Conservation (phyloP, 805 yeast species). For the Metschnikowia sp. region DNA sequence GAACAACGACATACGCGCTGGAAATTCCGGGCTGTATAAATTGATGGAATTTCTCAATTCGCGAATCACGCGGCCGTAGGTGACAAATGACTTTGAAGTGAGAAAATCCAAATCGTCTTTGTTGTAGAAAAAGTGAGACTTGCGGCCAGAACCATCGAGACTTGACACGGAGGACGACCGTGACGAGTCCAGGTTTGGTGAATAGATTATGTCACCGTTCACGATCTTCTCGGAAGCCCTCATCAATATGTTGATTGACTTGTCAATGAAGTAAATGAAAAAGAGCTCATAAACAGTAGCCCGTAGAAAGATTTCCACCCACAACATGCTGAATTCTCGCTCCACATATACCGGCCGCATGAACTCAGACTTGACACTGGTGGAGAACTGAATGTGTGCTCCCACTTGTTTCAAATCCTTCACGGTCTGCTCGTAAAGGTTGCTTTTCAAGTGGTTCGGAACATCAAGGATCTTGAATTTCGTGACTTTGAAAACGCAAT, state of each 20-base stretch:
- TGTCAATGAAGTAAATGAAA: conserved; percentile 36
- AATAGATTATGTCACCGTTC: conserved; percentile 13
- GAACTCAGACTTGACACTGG: not conserved
- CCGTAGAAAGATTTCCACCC: conserved; percentile 31
- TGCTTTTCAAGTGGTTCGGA: not conserved
- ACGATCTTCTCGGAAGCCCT: conserved; percentile 18
- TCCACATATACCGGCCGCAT: conserved; percentile 27
- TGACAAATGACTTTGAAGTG: conserved; percentile 29
- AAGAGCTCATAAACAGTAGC: conserved; percentile 28
- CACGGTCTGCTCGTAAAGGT: conserved; percentile 1
- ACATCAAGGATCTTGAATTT: conserved; percentile 2
- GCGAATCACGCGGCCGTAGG: conserved; percentile 35
- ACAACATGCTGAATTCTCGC: conserved; percentile 21
- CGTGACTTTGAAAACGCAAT: not conserved
- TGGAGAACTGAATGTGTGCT: not conserved
- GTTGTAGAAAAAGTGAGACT: conserved; percentile 23
- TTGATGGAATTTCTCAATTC: conserved; percentile 32
- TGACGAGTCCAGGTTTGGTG: conserved; percentile 6
- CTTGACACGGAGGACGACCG: not conserved
- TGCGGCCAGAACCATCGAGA: not conserved
- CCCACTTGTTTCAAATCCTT: conserved; percentile 4
- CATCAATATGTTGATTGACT: conserved; percentile 29
- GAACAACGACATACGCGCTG: conserved; percentile 35
- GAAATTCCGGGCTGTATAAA: conserved; percentile 30
- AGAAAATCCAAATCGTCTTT: conserved; percentile 27